Evolutionary conservation across 1,139 yeast species (phyloP).

Genomic region (Pichia sp.): DNA sequence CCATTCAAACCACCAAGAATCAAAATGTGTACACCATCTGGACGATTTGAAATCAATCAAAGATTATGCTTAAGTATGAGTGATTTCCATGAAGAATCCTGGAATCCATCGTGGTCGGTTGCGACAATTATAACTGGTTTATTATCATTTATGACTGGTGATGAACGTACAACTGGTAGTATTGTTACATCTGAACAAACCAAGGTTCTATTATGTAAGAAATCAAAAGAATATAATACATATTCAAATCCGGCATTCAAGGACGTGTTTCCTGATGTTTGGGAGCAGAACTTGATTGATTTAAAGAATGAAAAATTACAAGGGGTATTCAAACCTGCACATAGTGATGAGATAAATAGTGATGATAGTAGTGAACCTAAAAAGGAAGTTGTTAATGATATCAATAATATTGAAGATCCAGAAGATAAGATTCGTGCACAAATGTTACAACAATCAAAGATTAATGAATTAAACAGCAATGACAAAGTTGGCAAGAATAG

Average conservation of each 20-base stretch:
- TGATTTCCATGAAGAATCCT: slow-evolving; percentile 86
- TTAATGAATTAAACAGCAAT: not conserved
- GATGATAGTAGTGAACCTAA: slow-evolving; percentile 5
- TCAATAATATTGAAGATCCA: slow-evolving; percentile 37
- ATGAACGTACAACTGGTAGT: slow-evolving; percentile 51
- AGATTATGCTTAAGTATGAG: slow-evolving; percentile 83
- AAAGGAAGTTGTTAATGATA: slow-evolving; percentile 28
- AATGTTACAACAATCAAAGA: slow-evolving; percentile 5
- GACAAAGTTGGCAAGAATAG: not conserved
- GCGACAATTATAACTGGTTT: slow-evolving; percentile 79
- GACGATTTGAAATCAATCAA: slow-evolving; percentile 65
- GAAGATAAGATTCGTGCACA: slow-evolving; percentile 42
- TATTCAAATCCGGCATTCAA: slow-evolving; percentile 46
- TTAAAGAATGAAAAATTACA: slow-evolving; percentile 8
- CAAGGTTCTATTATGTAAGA: slow-evolving; percentile 40
- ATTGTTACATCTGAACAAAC: slow-evolving; percentile 47
- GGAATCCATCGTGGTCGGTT: slow-evolving; percentile 97
- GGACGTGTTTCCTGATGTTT: slow-evolving; percentile 63
- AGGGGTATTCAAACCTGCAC: slow-evolving; percentile 9
- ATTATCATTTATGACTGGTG: slow-evolving; percentile 74
- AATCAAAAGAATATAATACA: slow-evolving; percentile 62
- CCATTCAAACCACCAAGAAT: slow-evolving; percentile 93
- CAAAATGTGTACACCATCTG: slow-evolving; percentile 82
- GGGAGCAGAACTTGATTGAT: slow-evolving; percentile 37
- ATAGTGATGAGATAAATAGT: not conserved